phyloP scores from a whole-genome alignment of 495 filamentous ascomycete species.

The Tuber microsphaerosporum region DNA sequence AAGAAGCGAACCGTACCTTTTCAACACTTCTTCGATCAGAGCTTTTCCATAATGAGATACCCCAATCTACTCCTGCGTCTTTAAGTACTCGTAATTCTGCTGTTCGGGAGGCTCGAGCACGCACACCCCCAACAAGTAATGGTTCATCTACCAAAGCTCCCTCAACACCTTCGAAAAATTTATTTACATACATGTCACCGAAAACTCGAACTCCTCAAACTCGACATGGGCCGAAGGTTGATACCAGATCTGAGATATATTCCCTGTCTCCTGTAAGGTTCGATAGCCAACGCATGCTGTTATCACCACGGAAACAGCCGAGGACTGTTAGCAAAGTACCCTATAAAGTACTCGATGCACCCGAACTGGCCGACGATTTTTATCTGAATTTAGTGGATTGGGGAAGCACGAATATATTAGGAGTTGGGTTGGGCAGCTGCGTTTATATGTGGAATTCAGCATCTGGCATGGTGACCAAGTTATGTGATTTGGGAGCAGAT shows the following conservation, averaged over 20 bases:
- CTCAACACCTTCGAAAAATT: constrained; percentile 91
- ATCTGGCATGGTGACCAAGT: constrained; percentile 75
- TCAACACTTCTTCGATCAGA: constrained; percentile 82
- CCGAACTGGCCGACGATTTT: constrained; percentile 92
- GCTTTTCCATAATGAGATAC: constrained; percentile 80
- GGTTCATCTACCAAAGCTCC: constrained; percentile 58
- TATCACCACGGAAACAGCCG: constrained; percentile 79
- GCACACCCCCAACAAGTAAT: constrained; percentile 66
- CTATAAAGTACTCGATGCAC: constrained; percentile 94
- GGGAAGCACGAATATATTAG: constrained; percentile 90
- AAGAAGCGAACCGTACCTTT: constrained; percentile 89
- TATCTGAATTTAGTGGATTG: constrained; percentile 96
- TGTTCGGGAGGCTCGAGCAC: constrained; percentile 57
- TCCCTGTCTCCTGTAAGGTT: constrained; percentile 85
- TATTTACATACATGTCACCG: constrained; percentile 86
- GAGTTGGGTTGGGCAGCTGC: constrained; percentile 80
- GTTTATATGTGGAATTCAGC: constrained; percentile 99
- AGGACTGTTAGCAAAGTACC: constrained; percentile 89
- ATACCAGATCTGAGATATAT: constrained; percentile 84
- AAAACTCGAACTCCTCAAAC: constrained; percentile 82
- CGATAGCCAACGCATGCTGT: constrained; percentile 80
- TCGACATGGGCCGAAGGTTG: constrained; percentile 72
- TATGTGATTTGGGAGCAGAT: constrained; percentile 77
- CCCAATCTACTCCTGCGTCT: constrained; percentile 65
- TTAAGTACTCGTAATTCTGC: constrained; percentile 45